Evolutionary conservation across 257 asterid genomes (phyloP).

Genomic region (Forsythia suspensa): DNA sequence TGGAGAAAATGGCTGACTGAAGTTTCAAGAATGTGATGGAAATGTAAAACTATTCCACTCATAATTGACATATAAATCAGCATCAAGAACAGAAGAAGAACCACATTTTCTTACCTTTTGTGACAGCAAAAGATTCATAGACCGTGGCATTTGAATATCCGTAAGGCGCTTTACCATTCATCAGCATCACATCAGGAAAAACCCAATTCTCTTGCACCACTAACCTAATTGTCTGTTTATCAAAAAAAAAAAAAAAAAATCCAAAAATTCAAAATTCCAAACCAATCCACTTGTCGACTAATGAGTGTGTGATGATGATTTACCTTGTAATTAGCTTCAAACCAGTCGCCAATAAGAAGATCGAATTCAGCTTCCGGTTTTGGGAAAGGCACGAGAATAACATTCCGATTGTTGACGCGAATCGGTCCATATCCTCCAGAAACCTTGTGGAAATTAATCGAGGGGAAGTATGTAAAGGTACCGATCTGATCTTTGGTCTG

Average conservation of each 20-base stretch:
- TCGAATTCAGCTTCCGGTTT: slow-evolving; percentile 66
- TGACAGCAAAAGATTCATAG: slow-evolving; percentile 47
- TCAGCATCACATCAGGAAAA: slow-evolving; percentile 45
- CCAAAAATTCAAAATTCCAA: neutral
- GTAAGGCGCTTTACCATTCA: slow-evolving; percentile 72
- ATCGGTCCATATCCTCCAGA: slow-evolving; percentile 72
- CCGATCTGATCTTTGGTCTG: slow-evolving; percentile 68
- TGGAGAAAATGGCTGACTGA: neutral
- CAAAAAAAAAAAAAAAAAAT: neutral
- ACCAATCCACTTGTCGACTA: neutral
- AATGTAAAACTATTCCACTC: neutral
- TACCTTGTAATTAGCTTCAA: slow-evolving; percentile 36
- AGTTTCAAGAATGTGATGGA: neutral
- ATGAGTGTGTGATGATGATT: neutral
- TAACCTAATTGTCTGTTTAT: slow-evolving; percentile 24
- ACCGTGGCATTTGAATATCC: slow-evolving; percentile 26
- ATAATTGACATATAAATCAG: too few species aligned
- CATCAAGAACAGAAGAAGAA: too few species aligned
- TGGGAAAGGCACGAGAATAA: slow-evolving; percentile 50
- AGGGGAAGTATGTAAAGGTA: slow-evolving; percentile 56
- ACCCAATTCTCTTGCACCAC: slow-evolving; percentile 13
- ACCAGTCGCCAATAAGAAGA: slow-evolving; percentile 62
- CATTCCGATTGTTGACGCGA: slow-evolving; percentile 56
- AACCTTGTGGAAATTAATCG: slow-evolving; percentile 52
- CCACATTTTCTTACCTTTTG: slow-evolving; percentile 34